Conservation (phyloP, 345 rosid species). For the Hypericum perforatum region DNA sequence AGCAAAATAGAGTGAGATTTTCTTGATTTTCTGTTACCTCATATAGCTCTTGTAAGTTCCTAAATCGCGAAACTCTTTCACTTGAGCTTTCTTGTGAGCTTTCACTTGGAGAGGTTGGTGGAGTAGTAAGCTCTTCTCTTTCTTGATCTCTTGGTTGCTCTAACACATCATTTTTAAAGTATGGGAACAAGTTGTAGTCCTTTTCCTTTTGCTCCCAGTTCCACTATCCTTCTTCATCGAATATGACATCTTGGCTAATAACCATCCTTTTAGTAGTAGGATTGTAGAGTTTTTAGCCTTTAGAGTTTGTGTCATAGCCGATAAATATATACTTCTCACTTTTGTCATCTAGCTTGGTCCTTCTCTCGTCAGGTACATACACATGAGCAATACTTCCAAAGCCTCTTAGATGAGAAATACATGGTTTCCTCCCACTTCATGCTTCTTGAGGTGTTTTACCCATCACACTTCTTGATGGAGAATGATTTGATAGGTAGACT, state of each 20-base stretch:
- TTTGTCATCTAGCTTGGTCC: not conserved
- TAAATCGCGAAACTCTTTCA: too few species aligned
- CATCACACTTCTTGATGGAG: conserved; percentile 3
- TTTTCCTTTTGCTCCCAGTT: not conserved
- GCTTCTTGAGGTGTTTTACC: conserved; percentile 9
- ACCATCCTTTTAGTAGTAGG: not conserved
- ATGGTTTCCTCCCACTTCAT: not conserved
- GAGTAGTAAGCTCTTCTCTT: too few species aligned
- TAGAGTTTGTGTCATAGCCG: conserved; percentile 1
- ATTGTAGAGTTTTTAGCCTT: not conserved
- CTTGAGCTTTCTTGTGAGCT: too few species aligned
- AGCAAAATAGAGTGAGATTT: too few species aligned
- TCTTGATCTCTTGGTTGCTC: too few species aligned
- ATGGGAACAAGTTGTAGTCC: too few species aligned
- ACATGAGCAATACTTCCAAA: conserved; percentile 8
- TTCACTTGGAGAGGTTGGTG: too few species aligned
- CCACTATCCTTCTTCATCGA: not conserved
- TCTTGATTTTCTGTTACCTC: too few species aligned
- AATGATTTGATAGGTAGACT: not conserved
- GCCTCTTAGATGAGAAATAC: not conserved
- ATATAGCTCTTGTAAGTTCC: too few species aligned
- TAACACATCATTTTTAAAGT: too few species aligned
- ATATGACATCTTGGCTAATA: not conserved
- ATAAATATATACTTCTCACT: not conserved
- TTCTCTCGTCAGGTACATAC: conserved; percentile 1